Conservation (phyloP, 257 asterid species). For the Schizonepeta tenuifolia region DNA sequence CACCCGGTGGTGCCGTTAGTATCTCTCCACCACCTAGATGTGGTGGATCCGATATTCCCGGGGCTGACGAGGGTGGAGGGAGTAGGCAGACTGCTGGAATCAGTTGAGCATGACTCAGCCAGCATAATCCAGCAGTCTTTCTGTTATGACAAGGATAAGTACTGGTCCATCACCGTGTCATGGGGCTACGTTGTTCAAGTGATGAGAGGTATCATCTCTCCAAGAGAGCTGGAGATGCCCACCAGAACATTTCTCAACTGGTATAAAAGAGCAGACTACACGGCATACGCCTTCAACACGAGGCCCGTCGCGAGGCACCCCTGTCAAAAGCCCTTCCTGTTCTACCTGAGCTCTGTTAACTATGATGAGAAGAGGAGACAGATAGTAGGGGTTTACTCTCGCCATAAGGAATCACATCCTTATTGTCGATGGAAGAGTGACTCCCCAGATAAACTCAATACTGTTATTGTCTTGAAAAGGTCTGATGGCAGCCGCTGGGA, state of each 20-base stretch:
- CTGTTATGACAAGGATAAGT: slow-evolving; percentile 64
- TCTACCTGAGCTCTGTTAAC: slow-evolving; percentile 56
- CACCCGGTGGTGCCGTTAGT: slow-evolving; percentile 84
- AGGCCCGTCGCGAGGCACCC: slow-evolving; percentile 86
- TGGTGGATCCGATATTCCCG: slow-evolving; percentile 85
- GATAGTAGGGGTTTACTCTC: slow-evolving; percentile 62
- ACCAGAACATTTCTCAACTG: slow-evolving; percentile 81
- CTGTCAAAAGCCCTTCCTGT: slow-evolving; percentile 79
- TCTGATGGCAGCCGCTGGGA: slow-evolving; percentile 67
- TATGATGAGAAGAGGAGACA: slow-evolving; percentile 59
- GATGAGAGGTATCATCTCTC: slow-evolving; percentile 69
- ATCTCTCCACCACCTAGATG: slow-evolving; percentile 88
- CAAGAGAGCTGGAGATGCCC: slow-evolving; percentile 83
- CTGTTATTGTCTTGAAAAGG: slow-evolving; percentile 67
- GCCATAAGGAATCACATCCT: slow-evolving; percentile 56
- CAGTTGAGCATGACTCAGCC: slow-evolving; percentile 63
- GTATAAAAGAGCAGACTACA: slow-evolving; percentile 77
- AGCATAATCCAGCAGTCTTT: slow-evolving; percentile 82
- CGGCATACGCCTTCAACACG: slow-evolving; percentile 86
- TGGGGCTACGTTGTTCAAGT: slow-evolving; percentile 89
- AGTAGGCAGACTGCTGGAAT: slow-evolving; percentile 50
- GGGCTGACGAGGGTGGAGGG: slow-evolving; percentile 50
- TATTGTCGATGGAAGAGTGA: slow-evolving; percentile 66
- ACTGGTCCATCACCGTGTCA: slow-evolving; percentile 77
- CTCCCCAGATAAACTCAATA: slow-evolving; percentile 52